phyloP scores from a whole-genome alignment of 2,329 filamentous ascomycete genomes.

The Penicillium sp. region DNA sequence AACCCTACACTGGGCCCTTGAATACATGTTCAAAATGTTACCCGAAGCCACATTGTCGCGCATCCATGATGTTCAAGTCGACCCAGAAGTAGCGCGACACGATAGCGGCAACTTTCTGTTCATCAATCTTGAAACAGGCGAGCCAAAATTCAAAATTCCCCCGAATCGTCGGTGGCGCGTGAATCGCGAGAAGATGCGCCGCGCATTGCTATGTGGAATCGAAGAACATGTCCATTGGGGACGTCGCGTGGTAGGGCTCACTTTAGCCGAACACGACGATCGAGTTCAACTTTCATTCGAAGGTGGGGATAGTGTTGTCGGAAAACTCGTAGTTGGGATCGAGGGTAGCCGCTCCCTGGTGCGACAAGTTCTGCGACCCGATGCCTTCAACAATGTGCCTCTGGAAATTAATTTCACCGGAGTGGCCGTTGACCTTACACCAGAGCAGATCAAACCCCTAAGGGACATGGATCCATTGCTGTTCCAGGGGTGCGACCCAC shows the following conservation, averaged over 20 bases:
- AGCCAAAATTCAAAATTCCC: constrained; percentile 32
- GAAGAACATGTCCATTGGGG: constrained; percentile 26
- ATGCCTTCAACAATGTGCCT: constrained; percentile 20
- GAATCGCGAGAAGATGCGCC: constrained; percentile 26
- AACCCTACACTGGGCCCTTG: constrained; percentile 28
- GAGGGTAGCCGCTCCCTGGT: constrained; percentile 28
- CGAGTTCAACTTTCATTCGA: constrained; percentile 11
- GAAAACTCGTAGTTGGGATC: constrained; percentile 20
- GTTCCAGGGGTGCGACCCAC: constrained; percentile 29
- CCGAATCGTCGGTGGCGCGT: constrained; percentile 31
- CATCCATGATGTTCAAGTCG: constrained; percentile 26
- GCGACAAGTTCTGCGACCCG: constrained; percentile 25
- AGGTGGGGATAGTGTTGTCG: constrained; percentile 10
- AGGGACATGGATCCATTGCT: constrained; percentile 54
- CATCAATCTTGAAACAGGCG: constrained; percentile 30
- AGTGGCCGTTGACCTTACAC: constrained; percentile 43
- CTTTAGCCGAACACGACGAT: not conserved
- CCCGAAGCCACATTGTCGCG: constrained; percentile 15
- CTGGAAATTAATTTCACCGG: constrained; percentile 27
- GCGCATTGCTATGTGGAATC: constrained; percentile 21
- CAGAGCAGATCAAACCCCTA: constrained; percentile 58
- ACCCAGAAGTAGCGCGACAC: constrained; percentile 23
- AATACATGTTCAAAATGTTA: constrained; percentile 25
- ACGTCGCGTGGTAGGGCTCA: constrained; percentile 12
- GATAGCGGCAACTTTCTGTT: constrained; percentile 32